Evolutionary conservation across 192 early-diverging fungal genomes (phyloP).

Genomic region (Umbelopsis sp.): DNA sequence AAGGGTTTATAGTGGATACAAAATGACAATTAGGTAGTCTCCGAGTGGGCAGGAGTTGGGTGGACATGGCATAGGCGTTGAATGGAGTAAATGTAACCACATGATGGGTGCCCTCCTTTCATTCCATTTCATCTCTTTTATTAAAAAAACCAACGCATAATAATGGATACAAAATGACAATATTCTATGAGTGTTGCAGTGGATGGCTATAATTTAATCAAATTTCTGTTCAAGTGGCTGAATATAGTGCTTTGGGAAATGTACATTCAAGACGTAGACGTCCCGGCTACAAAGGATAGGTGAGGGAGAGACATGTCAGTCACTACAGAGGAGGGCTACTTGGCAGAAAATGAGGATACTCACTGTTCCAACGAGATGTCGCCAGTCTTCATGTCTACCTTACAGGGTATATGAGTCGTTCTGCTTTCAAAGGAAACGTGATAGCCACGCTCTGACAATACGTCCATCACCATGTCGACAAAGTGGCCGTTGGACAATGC

Average conservation of each 20-base stretch:
- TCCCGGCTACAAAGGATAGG: slow-evolving; percentile 33
- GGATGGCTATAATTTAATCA: slow-evolving; percentile 24
- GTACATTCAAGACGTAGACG: slow-evolving; percentile 51
- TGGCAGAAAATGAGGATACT: neutral
- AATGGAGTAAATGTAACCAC: too few species aligned
- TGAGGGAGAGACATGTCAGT: neutral
- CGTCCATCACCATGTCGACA: slow-evolving; percentile 56
- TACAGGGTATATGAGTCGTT: slow-evolving; percentile 47
- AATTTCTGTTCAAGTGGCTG: slow-evolving; percentile 63
- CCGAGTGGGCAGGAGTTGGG: too few species aligned
- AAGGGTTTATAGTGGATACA: too few species aligned
- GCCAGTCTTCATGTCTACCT: slow-evolving; percentile 49
- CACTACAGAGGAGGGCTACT: neutral
- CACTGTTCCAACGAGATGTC: slow-evolving; percentile 53
- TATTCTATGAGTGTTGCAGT: neutral
- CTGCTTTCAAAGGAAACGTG: slow-evolving; percentile 56
- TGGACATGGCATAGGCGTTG: too few species aligned
- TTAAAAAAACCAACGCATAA: neutral
- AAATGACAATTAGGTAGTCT: too few species aligned
- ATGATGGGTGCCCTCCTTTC: too few species aligned
- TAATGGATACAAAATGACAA: neutral
- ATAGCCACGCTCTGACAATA: slow-evolving; percentile 59
- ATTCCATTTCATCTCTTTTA: neutral
- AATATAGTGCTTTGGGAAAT: slow-evolving; percentile 61
- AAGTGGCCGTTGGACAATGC: slow-evolving; percentile 46